Evolutionary conservation across 1,284 basidiomycete genomes (phyloP), one percentile per base, ranked within the genome.

Genomic region (Leccinum solheimii): DNA sequence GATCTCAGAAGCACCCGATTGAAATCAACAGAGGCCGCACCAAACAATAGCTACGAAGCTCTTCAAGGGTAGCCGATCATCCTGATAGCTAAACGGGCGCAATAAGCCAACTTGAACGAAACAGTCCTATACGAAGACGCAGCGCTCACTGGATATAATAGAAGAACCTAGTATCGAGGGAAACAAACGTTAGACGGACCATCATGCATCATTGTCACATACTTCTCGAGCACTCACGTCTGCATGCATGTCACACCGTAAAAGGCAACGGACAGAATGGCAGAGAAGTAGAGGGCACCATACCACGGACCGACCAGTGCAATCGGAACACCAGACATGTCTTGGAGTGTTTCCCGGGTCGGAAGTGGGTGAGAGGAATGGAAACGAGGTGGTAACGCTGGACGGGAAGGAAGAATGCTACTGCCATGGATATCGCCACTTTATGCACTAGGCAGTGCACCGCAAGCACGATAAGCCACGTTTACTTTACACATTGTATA

Each of bases 181-280:
- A 54, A 19, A 40, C 5, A 16, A n/a, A 38, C 10, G 26, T 51
- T 26, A 51, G 45, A 51, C 10, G 8, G 49, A 6, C 49, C 49
- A 21, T 8, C 13, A 13, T 48, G 21, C 49, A 21, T 21, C 13
- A 13, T 21, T 21, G 43, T 21, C 21, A n/a, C 40, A 43, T 43
- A 43, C 19, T 48, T 48, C 27, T 32, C 51, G 23, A 32, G n/a
- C 27, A 48, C 57, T 59, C 52, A 59, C 57, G 57, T 55, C 45
- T 59, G 57, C 57, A 56, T 59, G 30, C 57, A 59, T 19, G 52
- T 56, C 11, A 59, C 52, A 10, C 57, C 57, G 14, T 59, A 59
- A 30, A 59, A 59, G 11, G 27, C 57, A 3, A 58, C 57, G 7
- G 57, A 59, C 10, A 59, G 21, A 6, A 59, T 26, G 23, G 52